Conservation (phyloP, 495 filamentous ascomycete genomes). For the Podospora pseudoanserina region DNA sequence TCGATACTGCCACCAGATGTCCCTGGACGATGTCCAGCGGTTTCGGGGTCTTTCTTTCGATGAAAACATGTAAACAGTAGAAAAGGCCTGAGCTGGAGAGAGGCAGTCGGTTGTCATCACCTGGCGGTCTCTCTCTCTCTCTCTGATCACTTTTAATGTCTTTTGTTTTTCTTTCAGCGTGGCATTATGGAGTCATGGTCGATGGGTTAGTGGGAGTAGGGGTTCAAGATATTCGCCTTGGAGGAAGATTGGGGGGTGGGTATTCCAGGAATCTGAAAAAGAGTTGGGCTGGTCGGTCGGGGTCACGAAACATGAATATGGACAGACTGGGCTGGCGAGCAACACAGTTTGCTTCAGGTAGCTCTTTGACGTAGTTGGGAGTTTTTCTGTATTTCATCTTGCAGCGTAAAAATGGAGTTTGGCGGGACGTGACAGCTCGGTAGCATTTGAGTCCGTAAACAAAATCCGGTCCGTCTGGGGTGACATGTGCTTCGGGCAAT, state of each 20-base stretch:
- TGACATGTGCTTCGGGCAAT: not conserved
- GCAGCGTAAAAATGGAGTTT: not conserved
- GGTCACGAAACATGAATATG: not conserved
- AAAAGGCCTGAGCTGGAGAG: not conserved
- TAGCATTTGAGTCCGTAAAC: not conserved
- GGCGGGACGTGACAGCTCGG: not conserved
- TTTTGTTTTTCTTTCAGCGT: not conserved
- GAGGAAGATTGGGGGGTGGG: too few relatives aligned
- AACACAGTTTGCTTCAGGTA: not conserved
- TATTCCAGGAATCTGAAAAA: too few relatives aligned
- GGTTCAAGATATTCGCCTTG: not conserved
- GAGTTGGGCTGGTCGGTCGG: too few relatives aligned
- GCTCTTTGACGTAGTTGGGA: not conserved
- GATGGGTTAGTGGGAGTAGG: not conserved
- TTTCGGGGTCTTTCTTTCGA: not conserved
- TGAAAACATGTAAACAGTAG: not conserved
- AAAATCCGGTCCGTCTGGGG: not conserved
- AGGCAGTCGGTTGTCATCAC: not conserved
- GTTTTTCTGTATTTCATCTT: not conserved
- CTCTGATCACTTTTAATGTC: not conserved
- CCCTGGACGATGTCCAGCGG: not conserved
- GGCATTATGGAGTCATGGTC: conserved; percentile 1
- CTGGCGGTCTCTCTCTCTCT: not conserved
- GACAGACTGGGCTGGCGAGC: not conserved
- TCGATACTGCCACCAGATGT: not conserved